A percentile compares a stretch with the other conserved stretches of the same genome.
Evolutionary conservation across 164 flowering plant genomes (phyloP).

Genomic region (Vitis rupestris): DNA sequence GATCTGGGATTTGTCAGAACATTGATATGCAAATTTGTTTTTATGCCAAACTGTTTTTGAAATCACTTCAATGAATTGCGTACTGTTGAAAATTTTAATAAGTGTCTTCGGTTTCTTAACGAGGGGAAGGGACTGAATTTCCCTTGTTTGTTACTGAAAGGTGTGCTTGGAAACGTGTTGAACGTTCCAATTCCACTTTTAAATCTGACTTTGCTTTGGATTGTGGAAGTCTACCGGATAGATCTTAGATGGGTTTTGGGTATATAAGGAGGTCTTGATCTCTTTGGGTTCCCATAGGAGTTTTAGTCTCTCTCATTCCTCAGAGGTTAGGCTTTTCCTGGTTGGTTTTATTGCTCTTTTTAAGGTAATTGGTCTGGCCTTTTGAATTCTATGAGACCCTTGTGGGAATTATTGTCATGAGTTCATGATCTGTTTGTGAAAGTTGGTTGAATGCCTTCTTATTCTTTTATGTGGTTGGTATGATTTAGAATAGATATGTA

Average conservation of each 20-base stretch:
- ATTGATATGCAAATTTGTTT: too few relatives aligned
- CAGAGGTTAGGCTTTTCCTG: background rate
- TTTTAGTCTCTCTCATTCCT: background rate
- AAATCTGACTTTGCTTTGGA: constrained; percentile 28
- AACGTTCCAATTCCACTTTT: constrained; percentile 19
- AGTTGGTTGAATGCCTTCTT: too few relatives aligned
- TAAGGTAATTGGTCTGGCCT: background rate
- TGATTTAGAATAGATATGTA: too few relatives aligned
- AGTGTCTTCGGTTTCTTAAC: background rate
- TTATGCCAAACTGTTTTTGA: too few relatives aligned
- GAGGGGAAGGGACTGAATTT: constrained; percentile 2
- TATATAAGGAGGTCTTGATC: constrained; percentile 9
- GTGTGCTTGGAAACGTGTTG: constrained; percentile 24
- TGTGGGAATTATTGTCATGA: background rate
- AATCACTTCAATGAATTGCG: background rate
- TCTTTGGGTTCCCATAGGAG: background rate
- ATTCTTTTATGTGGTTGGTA: too few relatives aligned
- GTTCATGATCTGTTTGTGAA: background rate
- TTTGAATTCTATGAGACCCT: background rate
- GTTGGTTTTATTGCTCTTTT: background rate
- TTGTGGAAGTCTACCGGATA: constrained; percentile 9
- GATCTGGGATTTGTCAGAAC: too few relatives aligned
- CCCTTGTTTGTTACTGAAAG: constrained; percentile 21
- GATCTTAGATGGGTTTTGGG: constrained; percentile 11
- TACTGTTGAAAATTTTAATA: background rate